phyloP scores from a whole-genome alignment of 306 rosid genomes.

The Trichosanthes truncata region DNA sequence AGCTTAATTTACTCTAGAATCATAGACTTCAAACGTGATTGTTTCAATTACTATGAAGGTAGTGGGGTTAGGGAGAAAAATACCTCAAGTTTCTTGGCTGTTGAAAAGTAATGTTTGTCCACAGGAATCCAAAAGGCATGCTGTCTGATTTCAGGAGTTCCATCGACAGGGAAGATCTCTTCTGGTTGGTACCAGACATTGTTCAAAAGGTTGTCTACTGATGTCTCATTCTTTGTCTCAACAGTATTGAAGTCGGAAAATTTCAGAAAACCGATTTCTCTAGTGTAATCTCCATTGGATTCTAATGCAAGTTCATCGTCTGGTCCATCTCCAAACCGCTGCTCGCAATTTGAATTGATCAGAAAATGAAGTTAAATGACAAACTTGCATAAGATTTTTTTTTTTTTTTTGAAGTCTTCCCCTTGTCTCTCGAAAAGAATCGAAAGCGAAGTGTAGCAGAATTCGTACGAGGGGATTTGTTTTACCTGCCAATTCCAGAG shows the following conservation, averaged over 20 bases:
- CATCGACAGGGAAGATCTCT: conserved; percentile 45
- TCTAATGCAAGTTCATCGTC: conserved; percentile 38
- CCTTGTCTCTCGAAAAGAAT: neutral
- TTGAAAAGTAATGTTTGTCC: conserved; percentile 26
- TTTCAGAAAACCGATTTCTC: conserved; percentile 32
- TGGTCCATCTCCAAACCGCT: conserved; percentile 56
- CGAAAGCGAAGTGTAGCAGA: neutral
- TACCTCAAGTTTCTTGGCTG: conserved; percentile 46
- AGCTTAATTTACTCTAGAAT: neutral
- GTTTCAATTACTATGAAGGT: neutral
- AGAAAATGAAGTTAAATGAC: neutral
- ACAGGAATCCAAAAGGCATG: conserved; percentile 60
- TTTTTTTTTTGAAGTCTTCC: too few relatives aligned
- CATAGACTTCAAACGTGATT: neutral
- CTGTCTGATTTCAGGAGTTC: conserved; percentile 50
- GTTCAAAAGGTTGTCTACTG: conserved; percentile 36
- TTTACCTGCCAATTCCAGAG: conserved; percentile 89
- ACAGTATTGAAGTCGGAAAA: conserved; percentile 33
- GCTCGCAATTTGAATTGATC: neutral
- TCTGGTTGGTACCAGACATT: conserved; percentile 74
- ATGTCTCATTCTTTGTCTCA: conserved; percentile 15
- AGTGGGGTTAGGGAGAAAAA: neutral
- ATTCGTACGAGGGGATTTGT: neutral
- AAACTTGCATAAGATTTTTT: neutral
- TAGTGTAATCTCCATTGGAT: conserved; percentile 47